phyloP scores from a whole-genome alignment of 2,329 filamentous ascomycete genomes.

The Aspergillus phoenicis region DNA sequence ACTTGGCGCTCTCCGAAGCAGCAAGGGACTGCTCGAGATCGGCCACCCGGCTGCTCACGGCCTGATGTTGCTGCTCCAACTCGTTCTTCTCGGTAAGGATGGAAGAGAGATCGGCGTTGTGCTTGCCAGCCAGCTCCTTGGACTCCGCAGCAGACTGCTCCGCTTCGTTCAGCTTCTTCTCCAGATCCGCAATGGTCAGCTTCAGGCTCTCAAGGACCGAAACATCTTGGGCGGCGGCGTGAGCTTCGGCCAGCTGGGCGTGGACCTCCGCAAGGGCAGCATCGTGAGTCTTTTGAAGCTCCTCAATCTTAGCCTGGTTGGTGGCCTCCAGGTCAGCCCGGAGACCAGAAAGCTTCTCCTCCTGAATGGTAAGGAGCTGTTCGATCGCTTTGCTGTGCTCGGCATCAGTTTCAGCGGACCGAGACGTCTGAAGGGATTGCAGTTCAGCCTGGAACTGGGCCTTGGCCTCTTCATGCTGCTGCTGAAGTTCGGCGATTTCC shows the following conservation, averaged over 20 bases:
- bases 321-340: conserved; percentile 40
- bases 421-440: conserved; percentile 38
- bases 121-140: conserved; percentile 47
- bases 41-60: conserved; percentile 62
- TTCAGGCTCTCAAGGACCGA: conserved; percentile 42
- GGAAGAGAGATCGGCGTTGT: conserved; percentile 52
- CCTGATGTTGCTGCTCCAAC: conserved; percentile 45
- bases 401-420: conserved; percentile 39
- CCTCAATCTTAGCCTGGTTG: conserved; percentile 39
- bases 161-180: conserved; percentile 65
- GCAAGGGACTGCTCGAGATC: conserved; percentile 82
- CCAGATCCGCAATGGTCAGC: conserved; percentile 54
- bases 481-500: conserved; percentile 39
- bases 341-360: conserved; percentile 42
- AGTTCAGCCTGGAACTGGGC: conserved; percentile 41
- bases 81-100: conserved; percentile 46
- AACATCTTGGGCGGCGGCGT: conserved; percentile 40
- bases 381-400: conserved; percentile 45
- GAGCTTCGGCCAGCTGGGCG: conserved; percentile 40
- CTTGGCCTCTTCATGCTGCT: conserved; percentile 38
- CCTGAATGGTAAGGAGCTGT: conserved; percentile 43
- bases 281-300: conserved; percentile 41
- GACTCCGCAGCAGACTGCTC: conserved; percentile 44
- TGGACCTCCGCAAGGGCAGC: conserved; percentile 34
- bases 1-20: conserved; percentile 72